Percentiles rank a stretch among this genome's conserved stretches.
Conservation (phyloP, 208 protist species). For the Herpetomonas samuelpessoai region DNA sequence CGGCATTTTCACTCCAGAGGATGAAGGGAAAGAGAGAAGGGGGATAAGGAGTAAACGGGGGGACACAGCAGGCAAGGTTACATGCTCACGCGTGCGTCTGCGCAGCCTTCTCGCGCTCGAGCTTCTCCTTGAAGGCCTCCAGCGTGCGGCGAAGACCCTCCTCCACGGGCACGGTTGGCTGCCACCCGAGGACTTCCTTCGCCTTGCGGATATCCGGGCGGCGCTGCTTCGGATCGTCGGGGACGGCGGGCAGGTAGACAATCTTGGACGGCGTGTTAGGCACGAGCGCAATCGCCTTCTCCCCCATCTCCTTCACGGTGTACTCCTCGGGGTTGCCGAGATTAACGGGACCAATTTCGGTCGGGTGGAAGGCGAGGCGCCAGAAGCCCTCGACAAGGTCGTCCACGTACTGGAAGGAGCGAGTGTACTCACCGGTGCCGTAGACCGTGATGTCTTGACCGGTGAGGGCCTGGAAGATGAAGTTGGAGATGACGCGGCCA, state of each 20-base stretch:
- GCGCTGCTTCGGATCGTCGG: constrained; percentile 66
- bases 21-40: background rate
- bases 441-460: constrained; percentile 90
- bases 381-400: constrained; percentile 73
- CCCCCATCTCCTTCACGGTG: constrained; percentile 58
- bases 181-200: constrained; percentile 46
- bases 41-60: background rate
- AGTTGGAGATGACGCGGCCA: constrained; percentile 95
- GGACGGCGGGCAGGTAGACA: constrained; percentile 20
- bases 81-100: no score
- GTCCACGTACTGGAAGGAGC: constrained; percentile 87
- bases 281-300: constrained; percentile 36
- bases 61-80: background rate
- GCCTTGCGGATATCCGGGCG: constrained; percentile 61
- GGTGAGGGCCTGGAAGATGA: constrained; percentile 88
- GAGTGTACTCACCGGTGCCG: constrained; percentile 88
- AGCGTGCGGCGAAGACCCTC: constrained; percentile 47
- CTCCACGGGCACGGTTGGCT: constrained; percentile 34
- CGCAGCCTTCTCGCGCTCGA: background rate
- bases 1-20: background rate
- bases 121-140: constrained; percentile 33
- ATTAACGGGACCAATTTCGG: constrained; percentile 63
- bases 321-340: constrained; percentile 73
- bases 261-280: constrained; percentile 47
- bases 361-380: constrained; percentile 40